Percentiles rank a stretch among this genome's conserved stretches.
Evolutionary conservation across 192 early-diverging fungal genomes (phyloP).

Genomic region (Gigaspora rosea): DNA sequence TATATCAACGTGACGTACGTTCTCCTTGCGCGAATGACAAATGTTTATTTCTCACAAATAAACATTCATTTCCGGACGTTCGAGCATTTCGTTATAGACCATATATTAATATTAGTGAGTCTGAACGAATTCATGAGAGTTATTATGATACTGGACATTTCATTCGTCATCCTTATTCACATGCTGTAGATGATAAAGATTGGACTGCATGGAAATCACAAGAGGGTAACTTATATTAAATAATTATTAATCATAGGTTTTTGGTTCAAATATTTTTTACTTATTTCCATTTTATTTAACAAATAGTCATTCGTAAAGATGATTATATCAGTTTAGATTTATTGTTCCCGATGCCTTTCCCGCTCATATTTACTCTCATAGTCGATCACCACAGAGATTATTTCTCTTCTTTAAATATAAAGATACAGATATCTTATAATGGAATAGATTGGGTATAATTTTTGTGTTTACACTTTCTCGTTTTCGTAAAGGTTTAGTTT

Average conservation of each 20-base stretch:
- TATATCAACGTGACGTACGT: constrained; percentile 46
- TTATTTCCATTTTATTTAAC: constrained; percentile 26
- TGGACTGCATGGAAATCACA: constrained; percentile 48
- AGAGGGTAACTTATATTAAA: constrained; percentile 31
- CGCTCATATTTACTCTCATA: constrained; percentile 18
- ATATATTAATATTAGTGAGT: constrained; percentile 51
- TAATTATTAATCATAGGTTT: background rate
- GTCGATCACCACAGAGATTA: constrained; percentile 32
- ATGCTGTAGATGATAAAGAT: constrained; percentile 55
- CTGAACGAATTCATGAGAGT: constrained; percentile 47
- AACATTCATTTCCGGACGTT: constrained; percentile 49
- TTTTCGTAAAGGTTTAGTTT: background rate
- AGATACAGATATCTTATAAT: constrained; percentile 46
- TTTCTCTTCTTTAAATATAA: constrained; percentile 21
- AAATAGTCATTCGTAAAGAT: constrained; percentile 43
- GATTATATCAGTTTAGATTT: constrained; percentile 63
- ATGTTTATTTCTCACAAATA: constrained; percentile 58
- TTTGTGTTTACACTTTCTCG: background rate
- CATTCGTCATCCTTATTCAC: constrained; percentile 43
- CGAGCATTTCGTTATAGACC: constrained; percentile 50
- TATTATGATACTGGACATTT: constrained; percentile 44
- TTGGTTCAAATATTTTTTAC: background rate
- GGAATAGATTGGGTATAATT: constrained; percentile 43
- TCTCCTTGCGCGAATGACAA: constrained; percentile 54
- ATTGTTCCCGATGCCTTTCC: constrained; percentile 42